Base-by-base conservation (phyloP, 2,329 filamentous ascomycete genomes). In the Diaporthe helianthi region DNA sequence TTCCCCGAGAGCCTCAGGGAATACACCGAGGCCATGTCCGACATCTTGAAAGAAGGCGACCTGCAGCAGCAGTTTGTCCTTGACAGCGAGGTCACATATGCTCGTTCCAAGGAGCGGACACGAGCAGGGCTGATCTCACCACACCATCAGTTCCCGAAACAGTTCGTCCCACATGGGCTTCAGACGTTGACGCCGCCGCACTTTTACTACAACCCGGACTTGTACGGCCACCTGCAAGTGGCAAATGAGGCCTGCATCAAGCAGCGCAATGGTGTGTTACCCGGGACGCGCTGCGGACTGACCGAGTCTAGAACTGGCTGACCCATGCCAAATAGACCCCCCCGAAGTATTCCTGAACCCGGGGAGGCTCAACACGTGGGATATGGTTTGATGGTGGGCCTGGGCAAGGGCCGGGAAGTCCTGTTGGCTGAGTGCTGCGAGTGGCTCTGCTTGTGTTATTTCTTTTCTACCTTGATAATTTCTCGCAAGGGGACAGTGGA, bases 331-430 rank as follows among this genome's bases (percentile, higher is more conserved):
- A 5, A 12, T 51, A 70, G 68, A 55, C 51, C 47, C 49, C 2
- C 46, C 68, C 26, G 36, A 41, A 36, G 49, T 61, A 15, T 68
- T 68, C 13, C 53, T 55, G 22, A 70, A 70, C 36, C 55, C 68
- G 4, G 55, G 55, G 15, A 67, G 65, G 22, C 67, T 70, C 55
- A 70, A 70, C 49, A 70, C 51, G 41, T 70, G 68, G 68, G 68
- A 70, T 31, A 52, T 55, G 13, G 44, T 63, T 22, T 70, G 54
- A 66, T 58, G 64, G 47, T 54, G 33, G 46, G 24, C 24, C 38
- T 54, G 33, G 46, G 24, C 24, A 15, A 8, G 6, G 29, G 15
- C 22, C 17, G 33, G 47, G 63, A 8, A 33, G 7, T 46, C 9
- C 19, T 66, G 38, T 49, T 15, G 15, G 19, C 19, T n/a, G 26